Base-by-base conservation (phyloP, 1,139 yeast genomes). In the Candida pseudoviswanathii region DNA sequence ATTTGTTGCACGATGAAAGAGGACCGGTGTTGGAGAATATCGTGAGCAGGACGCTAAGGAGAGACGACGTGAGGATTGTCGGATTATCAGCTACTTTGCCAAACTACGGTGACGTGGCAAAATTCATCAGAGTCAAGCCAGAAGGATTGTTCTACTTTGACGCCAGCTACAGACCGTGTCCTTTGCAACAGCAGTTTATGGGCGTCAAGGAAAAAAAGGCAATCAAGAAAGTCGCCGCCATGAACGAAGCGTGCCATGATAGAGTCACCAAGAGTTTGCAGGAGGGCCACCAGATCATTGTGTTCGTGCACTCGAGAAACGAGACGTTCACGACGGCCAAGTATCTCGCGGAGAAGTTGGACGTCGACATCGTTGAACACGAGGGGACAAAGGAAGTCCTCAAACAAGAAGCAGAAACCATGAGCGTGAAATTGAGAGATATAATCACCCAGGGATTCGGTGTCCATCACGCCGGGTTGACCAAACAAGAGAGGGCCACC, bases 21-120 rank as follows among this genome's bases (percentile, higher is more conserved):
- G 99, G 99, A 4, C 97, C 98, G 0, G 98, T 92, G 0, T 63
- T 94, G 48, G 99, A 94, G 64, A 84, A 88, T 60, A 85, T 94
- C 45, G 94, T 94, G 2, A 82, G 96, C 3, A 77, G 99, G 59
- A 80, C 89, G 0, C 61, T 85, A 33, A 69, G 89, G 52, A 73
- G 74, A 43, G 64, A 68, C 2, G 80, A 22, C 8, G 83, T 84
- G 0, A 75, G 99, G 53, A 67, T 94, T 9, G 84, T 94, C 9
- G 99, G 97, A 0, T 73, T 94, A 24, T 92, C 98, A 0, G 99
- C 99, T 0, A 94, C 99, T 0, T 77, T 94, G 50, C 98, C 99
- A 0, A 94, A 94, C 62, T 94, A 86, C 64, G 68, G 71, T 48
- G 98, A 94, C 66, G 98, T 94, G 37, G 96, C 97, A 0, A 75